Evolutionary conservation across 371 early-diverging fungal species (phyloP), one percentile per base, ranked within the genome.

Genomic region (Dinochytrium kinnereticum): DNA sequence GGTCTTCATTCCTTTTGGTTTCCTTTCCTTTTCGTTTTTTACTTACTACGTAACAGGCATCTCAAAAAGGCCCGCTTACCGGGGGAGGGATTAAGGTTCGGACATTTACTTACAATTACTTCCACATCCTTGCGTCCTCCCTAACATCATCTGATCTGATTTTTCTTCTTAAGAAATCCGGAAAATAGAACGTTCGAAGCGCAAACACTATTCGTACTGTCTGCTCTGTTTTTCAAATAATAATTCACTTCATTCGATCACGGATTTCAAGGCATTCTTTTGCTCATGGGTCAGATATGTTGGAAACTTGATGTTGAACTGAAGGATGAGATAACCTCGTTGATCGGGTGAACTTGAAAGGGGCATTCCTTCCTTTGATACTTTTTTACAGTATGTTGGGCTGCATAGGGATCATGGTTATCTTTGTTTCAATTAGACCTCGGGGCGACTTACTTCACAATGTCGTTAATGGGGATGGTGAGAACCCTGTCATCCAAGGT

Each of bases 361-460:
- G 0, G 86, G 86, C 87, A 87, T 85, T 17, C 88, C 88, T 50
- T 88, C 86, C 34, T 74, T 71, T 1, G 59, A 37, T 10, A 88
- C 77, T 33, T 61, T 71, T 70, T 86, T 87, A 44, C 75, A 77
- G 69, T 79, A 80, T 17, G 76, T 71, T 1, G 85, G 81, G 59
- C 86, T 87, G 70, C 31, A 31, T 31, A 66, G 68, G 24, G n/a
- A 44, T 51, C 10, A 30, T 3, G 40, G 69, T 55, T 38, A 64
- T 38, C 0, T 28, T 37, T 1, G 39, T 15, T 31, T 1, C 26
- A 26, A 44, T 13, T 0, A 49, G 10, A 0, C 30, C 39, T 31
- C 59, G 17, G 30, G 51, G 37, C 24, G 1, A 66, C 75, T 44
- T 77, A 87, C 87, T 71, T 65, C 21, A 87, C 80, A 36, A 83